phyloP scores from a whole-genome alignment of 257 asterid species.

The Scutellaria barbata region DNA sequence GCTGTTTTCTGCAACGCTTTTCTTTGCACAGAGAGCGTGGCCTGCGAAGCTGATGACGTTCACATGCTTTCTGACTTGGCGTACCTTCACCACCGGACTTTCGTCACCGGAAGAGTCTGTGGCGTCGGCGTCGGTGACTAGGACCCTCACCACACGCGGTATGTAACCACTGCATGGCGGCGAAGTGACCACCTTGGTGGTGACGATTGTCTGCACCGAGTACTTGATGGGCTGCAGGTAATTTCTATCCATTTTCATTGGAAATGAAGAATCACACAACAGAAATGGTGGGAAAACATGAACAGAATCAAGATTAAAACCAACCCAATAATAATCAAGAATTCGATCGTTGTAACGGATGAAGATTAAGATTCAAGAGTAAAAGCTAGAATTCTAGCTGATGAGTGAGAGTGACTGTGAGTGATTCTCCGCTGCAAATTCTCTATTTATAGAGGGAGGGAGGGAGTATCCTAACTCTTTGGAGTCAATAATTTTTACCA shows the following conservation, averaged over 20 bases:
- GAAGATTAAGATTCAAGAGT: not conserved
- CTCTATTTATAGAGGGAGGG: slow-evolving; percentile 5
- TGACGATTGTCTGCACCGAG: slow-evolving; percentile 36
- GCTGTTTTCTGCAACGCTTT: too few relatives aligned
- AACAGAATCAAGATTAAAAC: not conserved
- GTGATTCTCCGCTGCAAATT: slow-evolving; percentile 12
- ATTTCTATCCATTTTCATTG: not conserved
- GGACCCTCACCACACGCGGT: slow-evolving; percentile 54
- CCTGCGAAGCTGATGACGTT: slow-evolving; percentile 56
- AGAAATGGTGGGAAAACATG: not conserved
- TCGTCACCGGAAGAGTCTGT: slow-evolving; percentile 76
- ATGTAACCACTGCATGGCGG: not conserved
- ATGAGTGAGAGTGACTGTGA: not conserved
- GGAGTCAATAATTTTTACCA: slow-evolving; percentile 26
- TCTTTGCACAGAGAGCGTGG: not conserved
- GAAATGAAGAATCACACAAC: not conserved
- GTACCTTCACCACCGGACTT: slow-evolving; percentile 6
- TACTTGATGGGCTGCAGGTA: slow-evolving; percentile 28
- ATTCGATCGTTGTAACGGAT: slow-evolving; percentile 9
- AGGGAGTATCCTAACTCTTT: not conserved
- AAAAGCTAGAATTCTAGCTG: not conserved
- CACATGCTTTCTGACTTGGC: slow-evolving; percentile 48
- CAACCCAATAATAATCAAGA: too few relatives aligned
- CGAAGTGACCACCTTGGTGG: slow-evolving; percentile 32
- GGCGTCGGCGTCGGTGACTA: slow-evolving; percentile 70